phyloP scores from a whole-genome alignment of 2,329 filamentous ascomycete species.

The Fusarium sp. region DNA sequence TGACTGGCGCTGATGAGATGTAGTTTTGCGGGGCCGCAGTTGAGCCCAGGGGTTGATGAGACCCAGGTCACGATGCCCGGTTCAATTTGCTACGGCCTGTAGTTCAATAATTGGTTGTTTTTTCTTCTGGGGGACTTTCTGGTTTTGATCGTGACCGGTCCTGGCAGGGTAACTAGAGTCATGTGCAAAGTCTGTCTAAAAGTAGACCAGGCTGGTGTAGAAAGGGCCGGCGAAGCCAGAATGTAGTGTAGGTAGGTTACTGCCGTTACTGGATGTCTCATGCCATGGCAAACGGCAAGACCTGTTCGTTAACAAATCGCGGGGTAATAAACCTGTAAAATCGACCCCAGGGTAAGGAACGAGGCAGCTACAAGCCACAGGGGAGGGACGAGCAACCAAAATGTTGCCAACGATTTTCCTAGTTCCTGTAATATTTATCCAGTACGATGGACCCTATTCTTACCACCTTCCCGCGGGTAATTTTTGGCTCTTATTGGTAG shows the following conservation, averaged over 20 bases:
- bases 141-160: constrained; percentile 41
- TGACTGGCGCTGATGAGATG: background rate
- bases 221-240: constrained; percentile 17
- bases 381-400: constrained; percentile 1
- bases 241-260: too few species aligned
- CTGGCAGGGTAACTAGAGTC: constrained; percentile 42
- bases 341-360: constrained; percentile 20
- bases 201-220: background rate
- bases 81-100: background rate
- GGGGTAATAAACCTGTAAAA: constrained; percentile 34
- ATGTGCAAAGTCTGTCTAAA: constrained; percentile 35
- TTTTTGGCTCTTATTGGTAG: background rate
- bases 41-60: constrained; percentile 15
- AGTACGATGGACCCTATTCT: too few species aligned
- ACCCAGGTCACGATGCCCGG: constrained; percentile 19
- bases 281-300: too few species aligned
- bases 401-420: background rate
- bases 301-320: constrained; percentile 39
- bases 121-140: constrained; percentile 12
- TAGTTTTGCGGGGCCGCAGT: constrained; percentile 10
- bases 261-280: too few species aligned
- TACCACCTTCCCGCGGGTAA: background rate
- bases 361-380: constrained; percentile 37
- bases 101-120: background rate
- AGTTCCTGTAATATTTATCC: too few species aligned